Evolutionary conservation across 2,329 filamentous ascomycete species (phyloP), one percentile per base, ranked within the genome.

Genomic region (Claviceps capensis): DNA sequence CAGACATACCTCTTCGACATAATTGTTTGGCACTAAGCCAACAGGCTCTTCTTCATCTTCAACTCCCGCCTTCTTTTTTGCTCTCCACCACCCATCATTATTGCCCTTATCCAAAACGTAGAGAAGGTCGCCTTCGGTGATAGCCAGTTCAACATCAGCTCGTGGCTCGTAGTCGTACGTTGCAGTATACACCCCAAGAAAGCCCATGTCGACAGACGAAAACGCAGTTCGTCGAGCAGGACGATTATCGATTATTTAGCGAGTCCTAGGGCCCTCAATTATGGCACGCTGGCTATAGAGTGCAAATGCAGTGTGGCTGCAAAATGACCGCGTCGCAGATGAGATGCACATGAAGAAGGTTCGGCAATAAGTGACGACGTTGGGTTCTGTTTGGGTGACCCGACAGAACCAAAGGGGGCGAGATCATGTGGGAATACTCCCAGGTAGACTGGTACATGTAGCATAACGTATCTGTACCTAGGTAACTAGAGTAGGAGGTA

Each of bases 161-260:
- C 94, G 88, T 56, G 91, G 88, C 65, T 78, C 76, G 73, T 97
- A 97, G 72, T 95, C 89, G 75, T 95, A 97, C 63, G 95, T 65
- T 63, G 90, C 91, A 66, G 82, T 86, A 74, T 88, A 95, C 59
- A 97, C 82, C 61, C 88, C 90, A 63, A 95, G 72, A 74, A 97
- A 97, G 58, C 86, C 88, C 90, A 96, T 96, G 58, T 62, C 63
- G 60, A 45, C 50, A 48, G 37, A 45, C 50, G 5, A 34, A 19
- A 30, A 14, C 23, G 17, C 37, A 40, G 8, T 44, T 17, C 17
- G 17, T 34, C 42, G 45, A 36, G 17, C 14, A 9, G 43, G 17
- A 30, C 13, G 17, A 47, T 19, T 37, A 45, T 45, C 14, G 11
- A 42, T 22, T n/a, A 34, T 30, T 13, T 26, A 38, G 36, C 22